phyloP scores from a whole-genome alignment of 2,329 filamentous ascomycete species.

The Penicillium sp. region DNA sequence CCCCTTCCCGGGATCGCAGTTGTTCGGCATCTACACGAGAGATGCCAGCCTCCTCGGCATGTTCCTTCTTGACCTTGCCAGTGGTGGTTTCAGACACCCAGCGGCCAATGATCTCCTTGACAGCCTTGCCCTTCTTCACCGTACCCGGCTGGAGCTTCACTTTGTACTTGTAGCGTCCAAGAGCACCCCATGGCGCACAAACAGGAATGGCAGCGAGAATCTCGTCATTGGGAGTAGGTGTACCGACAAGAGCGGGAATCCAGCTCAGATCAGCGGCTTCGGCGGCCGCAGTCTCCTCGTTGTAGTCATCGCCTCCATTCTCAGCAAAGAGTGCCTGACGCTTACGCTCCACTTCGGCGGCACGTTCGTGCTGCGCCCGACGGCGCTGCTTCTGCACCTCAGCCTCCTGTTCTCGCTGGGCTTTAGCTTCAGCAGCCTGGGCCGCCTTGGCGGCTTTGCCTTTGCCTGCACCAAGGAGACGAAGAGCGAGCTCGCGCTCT shows the following conservation, averaged over 20 bases:
- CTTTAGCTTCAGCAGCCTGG: slow-evolving; percentile 57
- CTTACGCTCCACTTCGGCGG: slow-evolving; percentile 60
- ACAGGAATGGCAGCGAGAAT: slow-evolving; percentile 59
- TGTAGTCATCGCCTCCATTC: slow-evolving; percentile 59
- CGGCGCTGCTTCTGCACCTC: slow-evolving; percentile 71
- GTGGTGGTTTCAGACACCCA: slow-evolving; percentile 66
- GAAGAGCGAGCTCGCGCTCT: slow-evolving; percentile 78
- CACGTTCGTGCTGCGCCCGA: slow-evolving; percentile 72
- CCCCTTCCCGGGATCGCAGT: slow-evolving; percentile 83
- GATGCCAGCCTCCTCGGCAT: slow-evolving; percentile 56
- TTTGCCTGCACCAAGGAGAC: slow-evolving; percentile 71
- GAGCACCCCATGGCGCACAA: slow-evolving; percentile 62
- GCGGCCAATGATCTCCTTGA: slow-evolving; percentile 80
- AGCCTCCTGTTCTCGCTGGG: slow-evolving; percentile 66
- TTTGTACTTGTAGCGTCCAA: slow-evolving; percentile 80
- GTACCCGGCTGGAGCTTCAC: slow-evolving; percentile 88
- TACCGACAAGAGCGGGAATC: slow-evolving; percentile 67
- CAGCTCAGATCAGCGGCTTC: slow-evolving; percentile 56
- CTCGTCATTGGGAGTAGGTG: slow-evolving; percentile 76
- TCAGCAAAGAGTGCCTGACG: slow-evolving; percentile 73
- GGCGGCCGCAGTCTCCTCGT: slow-evolving; percentile 52
- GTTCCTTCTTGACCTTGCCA: slow-evolving; percentile 47
- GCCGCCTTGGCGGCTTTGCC: slow-evolving; percentile 62
- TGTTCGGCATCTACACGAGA: slow-evolving; percentile 62
- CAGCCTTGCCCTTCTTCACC: slow-evolving; percentile 90